Conservation (phyloP, 2,329 filamentous ascomycete genomes). For the Diaporthe ampelina region DNA sequence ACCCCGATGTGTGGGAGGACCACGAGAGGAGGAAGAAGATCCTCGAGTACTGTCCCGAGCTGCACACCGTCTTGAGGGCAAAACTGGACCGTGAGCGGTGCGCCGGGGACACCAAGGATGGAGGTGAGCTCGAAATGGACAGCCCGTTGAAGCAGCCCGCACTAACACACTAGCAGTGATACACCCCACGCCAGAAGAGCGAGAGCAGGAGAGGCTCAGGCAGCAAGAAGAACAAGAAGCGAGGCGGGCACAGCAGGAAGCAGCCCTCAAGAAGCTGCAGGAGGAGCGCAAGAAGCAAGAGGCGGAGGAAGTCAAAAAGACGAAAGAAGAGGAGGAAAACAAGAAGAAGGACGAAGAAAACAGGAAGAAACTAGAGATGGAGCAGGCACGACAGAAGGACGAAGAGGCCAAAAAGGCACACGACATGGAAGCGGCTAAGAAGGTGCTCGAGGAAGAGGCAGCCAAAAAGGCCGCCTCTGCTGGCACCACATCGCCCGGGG, state of each 20-base stretch:
- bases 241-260: constrained; percentile 24
- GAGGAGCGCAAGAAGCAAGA: constrained; percentile 34
- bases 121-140: constrained; percentile 25
- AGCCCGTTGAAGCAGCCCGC: no score
- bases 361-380: constrained; percentile 12
- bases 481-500: neutral
- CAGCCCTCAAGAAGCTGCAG: constrained; percentile 29
- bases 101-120: constrained; percentile 38
- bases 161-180: constrained; percentile 31
- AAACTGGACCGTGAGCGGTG: constrained; percentile 42
- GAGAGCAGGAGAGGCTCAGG: neutral
- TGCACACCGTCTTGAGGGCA: constrained; percentile 69
- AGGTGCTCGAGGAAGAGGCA: no score
- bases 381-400: constrained; percentile 13
- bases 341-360: constrained; percentile 8
- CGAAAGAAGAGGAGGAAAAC: neutral
- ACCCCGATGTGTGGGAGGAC: constrained; percentile 63
- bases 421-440: no score
- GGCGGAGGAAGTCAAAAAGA: constrained; percentile 1
- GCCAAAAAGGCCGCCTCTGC: neutral
- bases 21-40: constrained; percentile 63
- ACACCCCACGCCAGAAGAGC: constrained; percentile 37
- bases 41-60: constrained; percentile 70
- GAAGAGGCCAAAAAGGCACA: constrained; percentile 6
- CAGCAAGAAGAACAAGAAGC: constrained; percentile 27